Evolutionary conservation across 192 early-diverging fungal species (phyloP), one percentile per base, ranked within the genome.

Genomic region (Linnemannia zychae): DNA sequence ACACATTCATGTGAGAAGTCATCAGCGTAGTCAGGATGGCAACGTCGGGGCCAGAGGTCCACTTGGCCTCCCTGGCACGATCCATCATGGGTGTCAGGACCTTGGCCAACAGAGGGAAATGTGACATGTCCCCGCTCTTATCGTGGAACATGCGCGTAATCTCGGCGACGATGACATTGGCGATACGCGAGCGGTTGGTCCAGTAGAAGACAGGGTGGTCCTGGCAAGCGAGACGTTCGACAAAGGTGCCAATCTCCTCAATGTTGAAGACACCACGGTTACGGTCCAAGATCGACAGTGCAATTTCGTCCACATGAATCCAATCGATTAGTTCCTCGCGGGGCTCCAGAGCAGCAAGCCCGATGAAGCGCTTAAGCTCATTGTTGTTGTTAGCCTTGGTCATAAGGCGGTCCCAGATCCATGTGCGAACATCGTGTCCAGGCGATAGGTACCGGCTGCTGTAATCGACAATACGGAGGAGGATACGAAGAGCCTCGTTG

Each of bases 241-340:
- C 68, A 72, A 76, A 79, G 13, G 57, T 31, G 13, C 71, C 36
- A 65, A 85, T 79, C 37, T 79, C 77, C 0, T 49, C 33, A 38
- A 79, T 38, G 0, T 40, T 50, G 48, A 85, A 76, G 44, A 44
- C 31, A 22, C 76, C 76, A 0, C 52, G 20, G 48, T 37, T 47
- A 4, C 13, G 36, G 5, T 18, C 3, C 31, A 79, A 22, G 36
- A 76, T 37, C 18, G 69, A 33, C 44, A 79, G 15, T 5, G 50
- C 40, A 3, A 79, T 68, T 0, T 52, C 38, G 38, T 85, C 69
- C 69, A 76, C 28, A 50, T 85, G 83, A 15, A 76, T 37, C 83
- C 83, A 85, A 63, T 85, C 83, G 13, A 68, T 38, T 57, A 85
- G 22, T 11, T 85, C 83, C 36, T 76, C 74, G 28, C 53, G 67